Evolutionary conservation across 768 basidiomycete genomes (phyloP).

Genomic region (Lactarius indigo): DNA sequence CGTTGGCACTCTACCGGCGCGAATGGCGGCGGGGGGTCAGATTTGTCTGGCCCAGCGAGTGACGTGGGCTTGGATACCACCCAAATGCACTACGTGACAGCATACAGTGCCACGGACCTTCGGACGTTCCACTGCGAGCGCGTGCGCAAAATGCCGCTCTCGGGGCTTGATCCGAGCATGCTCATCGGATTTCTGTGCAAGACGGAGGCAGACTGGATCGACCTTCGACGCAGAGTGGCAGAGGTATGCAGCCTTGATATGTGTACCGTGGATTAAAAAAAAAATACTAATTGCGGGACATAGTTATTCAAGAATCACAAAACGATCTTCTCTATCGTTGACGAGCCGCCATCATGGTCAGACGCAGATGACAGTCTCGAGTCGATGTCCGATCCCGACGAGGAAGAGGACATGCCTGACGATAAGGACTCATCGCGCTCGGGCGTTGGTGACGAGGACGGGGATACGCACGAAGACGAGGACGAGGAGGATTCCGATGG

Average conservation of each 20-base stretch:
- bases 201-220: constrained; percentile 81
- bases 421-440: constrained; percentile 33
- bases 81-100: constrained; percentile 62
- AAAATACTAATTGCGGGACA: not conserved
- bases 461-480: constrained; percentile 31
- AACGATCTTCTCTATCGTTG: constrained; percentile 81
- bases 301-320: constrained; percentile 47
- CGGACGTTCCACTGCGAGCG: constrained; percentile 96
- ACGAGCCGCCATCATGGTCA: constrained; percentile 83
- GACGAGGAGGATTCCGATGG: constrained; percentile 39
- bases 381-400: constrained; percentile 76
- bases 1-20: constrained; percentile 35
- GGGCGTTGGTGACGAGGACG: constrained; percentile 3
- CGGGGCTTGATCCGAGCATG: constrained; percentile 95
- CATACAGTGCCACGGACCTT: constrained; percentile 71
- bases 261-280: constrained; percentile 5
- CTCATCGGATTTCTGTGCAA: constrained; percentile 86
- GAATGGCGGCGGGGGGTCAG: constrained; percentile 34
- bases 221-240: constrained; percentile 66
- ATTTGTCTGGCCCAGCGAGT: constrained; percentile 13
- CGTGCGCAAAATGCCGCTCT: constrained; percentile 90
- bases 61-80: constrained; percentile 36
- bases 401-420: constrained; percentile 55
- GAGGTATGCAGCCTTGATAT: constrained; percentile 52
- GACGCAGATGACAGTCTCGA: constrained; percentile 76